phyloP scores from a whole-genome alignment of 2,329 filamentous ascomycete genomes.

The Nemania sp. region DNA sequence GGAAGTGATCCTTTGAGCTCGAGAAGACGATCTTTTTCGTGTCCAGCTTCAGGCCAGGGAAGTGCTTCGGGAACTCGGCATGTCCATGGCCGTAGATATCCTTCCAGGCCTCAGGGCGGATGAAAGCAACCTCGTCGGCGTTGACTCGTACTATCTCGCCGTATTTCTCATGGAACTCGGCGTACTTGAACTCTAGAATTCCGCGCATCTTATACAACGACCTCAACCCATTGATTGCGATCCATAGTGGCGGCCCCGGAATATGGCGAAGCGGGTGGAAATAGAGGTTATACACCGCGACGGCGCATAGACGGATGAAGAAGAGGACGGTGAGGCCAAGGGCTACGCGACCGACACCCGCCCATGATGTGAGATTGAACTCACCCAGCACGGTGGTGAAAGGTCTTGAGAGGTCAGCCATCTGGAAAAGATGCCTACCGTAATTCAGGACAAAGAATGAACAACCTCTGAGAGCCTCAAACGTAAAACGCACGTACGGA shows the following conservation, averaged over 20 bases:
- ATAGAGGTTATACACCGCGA: constrained; percentile 48
- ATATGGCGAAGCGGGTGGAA: constrained; percentile 48
- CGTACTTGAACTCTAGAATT: constrained; percentile 30
- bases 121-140: constrained; percentile 56
- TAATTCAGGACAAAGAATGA: constrained; percentile 1
- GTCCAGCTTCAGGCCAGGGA: constrained; percentile 44
- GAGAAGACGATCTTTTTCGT: constrained; percentile 46
- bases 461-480: constrained; percentile 14
- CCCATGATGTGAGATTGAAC: constrained; percentile 31
- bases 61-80: constrained; percentile 46
- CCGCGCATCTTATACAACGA: constrained; percentile 37
- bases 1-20: constrained; percentile 55
- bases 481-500: not conserved
- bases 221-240: constrained; percentile 42
- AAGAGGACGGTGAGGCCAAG: constrained; percentile 23
- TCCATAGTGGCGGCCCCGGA: constrained; percentile 47
- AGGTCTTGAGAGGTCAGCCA: constrained; percentile 30
- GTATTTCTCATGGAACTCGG: constrained; percentile 45
- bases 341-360: constrained; percentile 26
- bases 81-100: constrained; percentile 55
- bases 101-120: constrained; percentile 53
- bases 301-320: constrained; percentile 29
- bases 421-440: constrained; percentile 13
- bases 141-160: constrained; percentile 54
- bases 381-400: constrained; percentile 25